Base-by-base conservation (phyloP, 2,329 filamentous ascomycete species). In the Venturia aucupariae region DNA sequence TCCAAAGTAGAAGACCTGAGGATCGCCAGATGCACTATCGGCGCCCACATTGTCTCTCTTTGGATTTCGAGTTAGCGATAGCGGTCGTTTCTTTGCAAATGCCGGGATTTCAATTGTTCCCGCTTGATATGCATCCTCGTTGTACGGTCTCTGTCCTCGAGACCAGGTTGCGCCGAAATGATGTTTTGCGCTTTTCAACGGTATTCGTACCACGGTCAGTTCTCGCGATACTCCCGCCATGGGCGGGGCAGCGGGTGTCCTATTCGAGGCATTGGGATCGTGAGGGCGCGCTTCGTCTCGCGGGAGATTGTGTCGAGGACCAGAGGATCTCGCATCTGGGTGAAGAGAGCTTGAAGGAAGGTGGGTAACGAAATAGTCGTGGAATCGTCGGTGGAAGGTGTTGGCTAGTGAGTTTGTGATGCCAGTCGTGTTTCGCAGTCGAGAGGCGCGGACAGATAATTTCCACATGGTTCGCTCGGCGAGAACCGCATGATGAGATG, bases 361-460 rank as follows among this genome's bases (percentile, higher is more conserved):
- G 75, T 97, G 91, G 10, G 94, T 96, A 66, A 97, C 90, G 75
- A 99, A 99, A 80, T 99, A 97, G 70, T 95, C 92, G 79, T 97
- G 92, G 75, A 97, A 97, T 67, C 69, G 70, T 65, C 79, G 76
- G 41, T 65, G 59, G 22, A 38, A 41, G 7, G 24, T 6, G 35
- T 27, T 42, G 32, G 38, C 41, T 24, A 44, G 42, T 22, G 59
- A 60, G 4, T 15, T 19, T 1, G 59, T 27, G 41, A 17, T 22
- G 41, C n/a, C 10, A n/a, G 35, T 15, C 30, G 35, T 22, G 27
- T 1, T 60, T 19, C 30, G 35, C 41, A 13, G 38, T 60, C 59
- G 41, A 24, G 38, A 60, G 59, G 59, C 59, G 27, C 41, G n/a
- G 59, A 60, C 38, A 60, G 35, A 60, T 60, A 44, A 4, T 60